phyloP scores from a whole-genome alignment of 257 asterid species.

The Verbena officinalis region DNA sequence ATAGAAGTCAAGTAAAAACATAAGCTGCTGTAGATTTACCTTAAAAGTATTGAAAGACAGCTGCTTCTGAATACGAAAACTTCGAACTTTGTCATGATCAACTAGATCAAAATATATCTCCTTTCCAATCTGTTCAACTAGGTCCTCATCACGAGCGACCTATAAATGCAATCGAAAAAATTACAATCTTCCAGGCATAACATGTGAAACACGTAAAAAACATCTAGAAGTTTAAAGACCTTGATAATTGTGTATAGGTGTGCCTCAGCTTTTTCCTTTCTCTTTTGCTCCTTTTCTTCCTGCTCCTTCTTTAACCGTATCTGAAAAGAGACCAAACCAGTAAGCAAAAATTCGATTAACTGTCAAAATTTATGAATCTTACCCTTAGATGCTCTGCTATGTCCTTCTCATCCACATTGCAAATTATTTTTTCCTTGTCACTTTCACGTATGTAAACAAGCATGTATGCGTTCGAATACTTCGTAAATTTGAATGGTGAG shows the following conservation, averaged over 20 bases:
- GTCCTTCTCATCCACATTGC: slow-evolving; percentile 85
- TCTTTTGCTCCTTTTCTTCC: slow-evolving; percentile 80
- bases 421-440: slow-evolving; percentile 74
- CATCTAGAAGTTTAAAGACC: slow-evolving; percentile 40
- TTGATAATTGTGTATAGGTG: slow-evolving; percentile 83
- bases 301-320: slow-evolving; percentile 77
- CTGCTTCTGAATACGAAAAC: slow-evolving; percentile 83
- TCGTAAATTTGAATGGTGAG: slow-evolving; percentile 79
- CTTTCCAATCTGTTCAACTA: slow-evolving; percentile 72
- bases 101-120: slow-evolving; percentile 87
- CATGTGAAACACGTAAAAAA: slow-evolving; percentile 21
- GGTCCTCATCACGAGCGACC: slow-evolving; percentile 88
- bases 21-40: slow-evolving; percentile 46
- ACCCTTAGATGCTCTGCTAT: slow-evolving; percentile 86
- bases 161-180: slow-evolving; percentile 28
- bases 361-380: slow-evolving; percentile 28
- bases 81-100: slow-evolving; percentile 85
- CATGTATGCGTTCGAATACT: slow-evolving; percentile 84
- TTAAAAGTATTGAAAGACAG: slow-evolving; percentile 62
- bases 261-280: slow-evolving; percentile 80
- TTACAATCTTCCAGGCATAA: slow-evolving; percentile 1
- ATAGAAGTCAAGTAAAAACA: neutral
- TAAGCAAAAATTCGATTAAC: slow-evolving; percentile 25
- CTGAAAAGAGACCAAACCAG: slow-evolving; percentile 39
- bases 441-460: slow-evolving; percentile 86